phyloP scores from a whole-genome alignment of 2,329 filamentous ascomycete species.

The Arthroderma sp. region DNA sequence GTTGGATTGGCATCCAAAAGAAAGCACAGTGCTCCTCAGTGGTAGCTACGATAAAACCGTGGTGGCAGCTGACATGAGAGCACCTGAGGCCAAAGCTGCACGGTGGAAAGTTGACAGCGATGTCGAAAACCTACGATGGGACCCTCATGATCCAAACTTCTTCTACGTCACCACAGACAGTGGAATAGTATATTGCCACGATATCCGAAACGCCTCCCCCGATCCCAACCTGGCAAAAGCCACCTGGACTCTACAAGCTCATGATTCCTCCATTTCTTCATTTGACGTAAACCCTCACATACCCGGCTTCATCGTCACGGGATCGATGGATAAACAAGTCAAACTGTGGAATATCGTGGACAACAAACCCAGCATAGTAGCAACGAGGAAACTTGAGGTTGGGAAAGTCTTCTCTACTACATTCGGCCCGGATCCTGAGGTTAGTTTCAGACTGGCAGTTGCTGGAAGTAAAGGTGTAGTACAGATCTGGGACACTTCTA shows the following conservation, averaged over 20 bases:
- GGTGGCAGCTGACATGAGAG: conserved; percentile 91
- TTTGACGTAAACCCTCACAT: conserved; percentile 87
- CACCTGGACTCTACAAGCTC: conserved; percentile 88
- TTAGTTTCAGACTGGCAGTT: conserved; percentile 82
- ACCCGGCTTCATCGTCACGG: conserved; percentile 85
- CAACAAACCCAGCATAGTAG: conserved; percentile 75
- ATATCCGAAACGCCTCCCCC: conserved; percentile 62
- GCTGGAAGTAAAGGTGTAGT: conserved; percentile 88
- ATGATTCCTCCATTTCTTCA: conserved; percentile 79
- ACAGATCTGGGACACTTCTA: conserved; percentile 93
- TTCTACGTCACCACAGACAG: conserved; percentile 94
- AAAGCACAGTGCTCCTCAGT: conserved; percentile 78
- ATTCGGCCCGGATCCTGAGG: conserved; percentile 81
- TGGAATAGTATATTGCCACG: conserved; percentile 84
- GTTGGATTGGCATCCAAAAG: conserved; percentile 77
- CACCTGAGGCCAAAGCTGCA: conserved; percentile 66
- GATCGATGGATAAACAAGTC: conserved; percentile 84
- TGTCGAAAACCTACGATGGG: conserved; percentile 85
- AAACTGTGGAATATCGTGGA: conserved; percentile 90
- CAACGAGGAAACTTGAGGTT: conserved; percentile 80
- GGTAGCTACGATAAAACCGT: conserved; percentile 92
- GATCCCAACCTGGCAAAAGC: conserved; percentile 65
- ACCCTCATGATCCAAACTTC: conserved; percentile 81
- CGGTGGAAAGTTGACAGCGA: conserved; percentile 93
- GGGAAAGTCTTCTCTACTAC: conserved; percentile 85